Evolutionary conservation across 495 filamentous ascomycete genomes (phyloP), one percentile per base, ranked within the genome.

Genomic region (Penicillium arizonense): DNA sequence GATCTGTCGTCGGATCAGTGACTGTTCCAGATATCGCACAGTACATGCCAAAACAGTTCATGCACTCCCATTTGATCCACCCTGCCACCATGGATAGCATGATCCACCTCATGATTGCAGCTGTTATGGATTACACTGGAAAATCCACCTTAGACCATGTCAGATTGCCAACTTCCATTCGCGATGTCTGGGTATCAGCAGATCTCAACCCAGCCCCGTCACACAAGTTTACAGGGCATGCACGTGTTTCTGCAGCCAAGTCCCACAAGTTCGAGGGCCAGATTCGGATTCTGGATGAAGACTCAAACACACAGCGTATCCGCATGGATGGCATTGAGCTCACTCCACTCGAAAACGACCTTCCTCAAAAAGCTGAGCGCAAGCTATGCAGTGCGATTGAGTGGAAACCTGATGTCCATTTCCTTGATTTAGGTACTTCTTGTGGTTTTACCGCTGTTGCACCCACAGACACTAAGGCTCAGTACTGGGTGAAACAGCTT

Each of bases 1-100:
- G 63, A 8, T 20, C 8, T 0, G 59, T 61, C 13, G 52, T 61
- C 39, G 65, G 65, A 3, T 46, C 50, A 1, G 59, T 63, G 5
- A 59, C 39, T 1, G 51, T 68, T 9, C 68, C 68, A 0, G 61
- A 71, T 39, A 60, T 71, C 33, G 52, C 46, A 16, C 45, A 44
- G 23, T 52, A 52, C 5, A 71, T 73, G 68, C 66, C 68, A 23
- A 59, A 64, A 30, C 52, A 50, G 11, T 61, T 58, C 48, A 47
- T 62, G 44, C 60, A 70, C 34, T 41, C 61, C 0, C 70, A 70
- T 42, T 34, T 72, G 3, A 68, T 75, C 20, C 72, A 75, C 32
- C 72, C 72, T 1, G 59, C 66, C 6, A 67, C 63, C 2, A 65
- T 75, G 61, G 72, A 75, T 21, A 68, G 64, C 36, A 67, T 70